Base-by-base conservation (phyloP, 2,329 filamentous ascomycete species). In the Epicoccum nigrum region DNA sequence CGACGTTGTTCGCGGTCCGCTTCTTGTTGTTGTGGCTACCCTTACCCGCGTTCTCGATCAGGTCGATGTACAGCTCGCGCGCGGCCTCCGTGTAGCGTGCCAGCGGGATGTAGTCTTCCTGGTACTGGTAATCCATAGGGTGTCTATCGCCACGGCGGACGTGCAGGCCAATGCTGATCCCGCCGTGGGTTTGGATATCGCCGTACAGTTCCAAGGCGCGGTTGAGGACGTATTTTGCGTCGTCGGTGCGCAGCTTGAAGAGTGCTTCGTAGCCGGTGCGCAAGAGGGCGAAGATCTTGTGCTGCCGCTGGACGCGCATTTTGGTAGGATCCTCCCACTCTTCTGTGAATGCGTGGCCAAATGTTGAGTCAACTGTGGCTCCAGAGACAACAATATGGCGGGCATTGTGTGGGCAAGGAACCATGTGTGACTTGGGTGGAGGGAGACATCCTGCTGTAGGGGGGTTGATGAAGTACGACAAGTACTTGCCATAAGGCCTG, bases 81-180 rank as follows among this genome's bases (percentile, higher is more conserved):
- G 84, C 86, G n/a, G 77, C 81, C 50, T 85, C 79, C 23, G 80
- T 76, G 68, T 91, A 96, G 19, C 83, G 75, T 45, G 87, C 82
- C 0, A 90, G 77, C 0, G 92, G 92, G 15, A 95, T 84, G 66
- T 95, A 95, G 23, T 88, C 87, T 46, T 86, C 82, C 35, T 83
- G 81, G 72, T 92, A 93, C 69, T 92, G 87, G 63, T 82, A 87
- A 69, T 93, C 89, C 50, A 85, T 79, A 0, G 91, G 90, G 60
- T 90, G 89, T 7, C 84, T 79, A 69, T 96, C 91, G 21, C 91
- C 91, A 47, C 86, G 88, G 11, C 91, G 88, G 51, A 96, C 83
- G 60, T 96, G 92, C 42, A 94, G 73, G 17, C 89, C 90, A 31
- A 95, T 77, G 25, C 83, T 77, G 13, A 83, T 79, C 41, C 82